Percentiles rank a stretch among this genome's conserved stretches.
phyloP scores from a whole-genome alignment of 257 asterid species.

The Petunia secreta region DNA sequence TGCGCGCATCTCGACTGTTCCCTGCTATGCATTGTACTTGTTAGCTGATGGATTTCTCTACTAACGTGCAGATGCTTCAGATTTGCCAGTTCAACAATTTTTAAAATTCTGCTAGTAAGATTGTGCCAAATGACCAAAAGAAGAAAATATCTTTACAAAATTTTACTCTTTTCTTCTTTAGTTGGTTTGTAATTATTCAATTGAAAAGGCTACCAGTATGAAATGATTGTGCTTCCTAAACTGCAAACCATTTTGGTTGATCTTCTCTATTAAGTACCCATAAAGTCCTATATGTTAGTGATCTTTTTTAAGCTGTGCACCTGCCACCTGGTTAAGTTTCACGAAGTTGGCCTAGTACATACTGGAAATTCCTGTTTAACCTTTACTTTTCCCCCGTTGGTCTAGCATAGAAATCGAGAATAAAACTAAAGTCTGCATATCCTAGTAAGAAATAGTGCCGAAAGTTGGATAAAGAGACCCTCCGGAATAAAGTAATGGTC shows the following conservation, averaged over 20 bases:
- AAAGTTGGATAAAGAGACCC: neutral
- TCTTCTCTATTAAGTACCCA: conserved; percentile 5
- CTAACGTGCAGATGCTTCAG: neutral
- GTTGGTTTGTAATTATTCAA: conserved; percentile 13
- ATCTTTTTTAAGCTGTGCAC: neutral
- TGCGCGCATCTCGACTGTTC: too few species aligned
- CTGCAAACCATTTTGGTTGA: conserved; percentile 9
- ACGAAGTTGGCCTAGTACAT: neutral
- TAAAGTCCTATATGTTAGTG: conserved; percentile 16
- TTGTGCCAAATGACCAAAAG: conserved; percentile 12
- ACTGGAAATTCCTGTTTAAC: neutral
- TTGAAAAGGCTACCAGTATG: neutral
- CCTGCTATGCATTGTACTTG: too few species aligned
- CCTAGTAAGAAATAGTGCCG: neutral
- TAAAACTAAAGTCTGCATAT: neutral
- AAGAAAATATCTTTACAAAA: conserved; percentile 3
- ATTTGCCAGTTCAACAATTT: conserved; percentile 10
- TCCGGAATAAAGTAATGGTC: neutral
- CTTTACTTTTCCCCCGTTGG: neutral
- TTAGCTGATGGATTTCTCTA: neutral
- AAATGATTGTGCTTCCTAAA: conserved; percentile 21
- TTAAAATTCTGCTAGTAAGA: neutral
- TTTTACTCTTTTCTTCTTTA: neutral
- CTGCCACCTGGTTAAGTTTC: neutral
- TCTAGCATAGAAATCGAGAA: neutral